Percentiles rank a stretch among this genome's conserved stretches.
Evolutionary conservation across 1,139 yeast genomes (phyloP).

Genomic region (Blastobotrys ciferrii): DNA sequence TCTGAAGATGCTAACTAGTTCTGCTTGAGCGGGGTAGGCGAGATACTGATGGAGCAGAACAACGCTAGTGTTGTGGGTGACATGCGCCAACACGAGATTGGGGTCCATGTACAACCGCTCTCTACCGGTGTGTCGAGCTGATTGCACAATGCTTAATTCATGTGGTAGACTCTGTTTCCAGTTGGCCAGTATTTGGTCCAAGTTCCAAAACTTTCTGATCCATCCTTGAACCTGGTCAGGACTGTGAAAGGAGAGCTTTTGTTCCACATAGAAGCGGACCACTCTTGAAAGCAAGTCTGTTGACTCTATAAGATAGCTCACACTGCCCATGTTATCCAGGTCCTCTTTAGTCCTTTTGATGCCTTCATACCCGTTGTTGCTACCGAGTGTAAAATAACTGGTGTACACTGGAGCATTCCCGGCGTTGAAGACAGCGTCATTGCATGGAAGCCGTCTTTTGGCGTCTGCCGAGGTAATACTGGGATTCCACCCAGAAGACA

Average conservation of each 20-base stretch:
- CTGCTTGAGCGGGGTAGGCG: slow-evolving; percentile 21
- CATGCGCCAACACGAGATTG: slow-evolving; percentile 29
- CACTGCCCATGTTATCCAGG: slow-evolving; percentile 23
- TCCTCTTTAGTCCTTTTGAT: slow-evolving; percentile 14
- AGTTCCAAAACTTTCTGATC: slow-evolving; percentile 20
- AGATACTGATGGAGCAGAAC: slow-evolving; percentile 28
- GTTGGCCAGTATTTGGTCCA: slow-evolving; percentile 24
- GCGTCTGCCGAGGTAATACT: slow-evolving; percentile 21
- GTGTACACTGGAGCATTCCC: slow-evolving; percentile 16
- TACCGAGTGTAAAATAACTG: slow-evolving; percentile 23
- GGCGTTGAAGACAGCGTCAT: slow-evolving; percentile 19
- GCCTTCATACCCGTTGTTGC: slow-evolving; percentile 14
- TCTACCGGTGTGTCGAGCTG: slow-evolving; percentile 18
- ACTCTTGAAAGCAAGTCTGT: slow-evolving; percentile 25
- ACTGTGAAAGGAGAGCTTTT: slow-evolving; percentile 11
- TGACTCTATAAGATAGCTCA: slow-evolving; percentile 28
- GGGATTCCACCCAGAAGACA: slow-evolving; percentile 28
- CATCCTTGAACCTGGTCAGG: slow-evolving; percentile 17
- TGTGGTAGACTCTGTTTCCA: slow-evolving; percentile 23
- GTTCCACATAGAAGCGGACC: slow-evolving; percentile 19
- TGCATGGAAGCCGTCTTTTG: slow-evolving; percentile 25
- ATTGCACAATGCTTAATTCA: slow-evolving; percentile 3
- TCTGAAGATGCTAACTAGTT: slow-evolving; percentile 9
- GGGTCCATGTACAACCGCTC: slow-evolving; percentile 19
- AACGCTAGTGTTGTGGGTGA: slow-evolving; percentile 29